Evolutionary conservation across 208 protist species (phyloP).

Genomic region (Zelonia costaricensis): DNA sequence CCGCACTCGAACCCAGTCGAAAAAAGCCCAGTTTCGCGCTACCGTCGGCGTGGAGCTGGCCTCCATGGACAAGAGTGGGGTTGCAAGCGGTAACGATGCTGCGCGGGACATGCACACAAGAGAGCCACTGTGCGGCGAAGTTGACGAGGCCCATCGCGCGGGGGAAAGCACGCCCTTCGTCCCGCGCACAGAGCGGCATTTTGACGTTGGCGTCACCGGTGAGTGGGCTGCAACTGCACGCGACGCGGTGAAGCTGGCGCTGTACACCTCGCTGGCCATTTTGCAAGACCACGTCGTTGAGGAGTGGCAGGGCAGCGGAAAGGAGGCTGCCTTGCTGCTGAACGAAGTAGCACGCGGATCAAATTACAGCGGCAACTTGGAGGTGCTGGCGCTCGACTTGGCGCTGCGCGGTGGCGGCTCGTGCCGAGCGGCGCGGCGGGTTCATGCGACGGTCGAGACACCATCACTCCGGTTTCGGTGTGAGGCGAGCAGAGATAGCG

Average conservation of each 20-base stretch:
- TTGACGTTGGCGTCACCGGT: constrained; percentile 35
- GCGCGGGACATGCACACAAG: too few relatives aligned
- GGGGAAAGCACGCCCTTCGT: too few relatives aligned
- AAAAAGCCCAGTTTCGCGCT: constrained; percentile 6
- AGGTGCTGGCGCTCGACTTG: neutral
- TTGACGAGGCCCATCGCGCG: too few relatives aligned
- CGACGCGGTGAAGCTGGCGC: constrained; percentile 41
- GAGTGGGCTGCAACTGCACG: constrained; percentile 23
- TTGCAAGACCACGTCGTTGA: constrained; percentile 25
- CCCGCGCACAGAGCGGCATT: too few relatives aligned
- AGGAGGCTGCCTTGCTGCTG: constrained; percentile 35
- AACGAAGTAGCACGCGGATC: constrained; percentile 9
- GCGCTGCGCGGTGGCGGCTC: neutral
- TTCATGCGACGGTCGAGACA: too few relatives aligned
- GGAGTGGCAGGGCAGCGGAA: constrained; percentile 26
- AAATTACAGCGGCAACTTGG: constrained; percentile 12
- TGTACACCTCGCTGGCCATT: constrained; percentile 26
- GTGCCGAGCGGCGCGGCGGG: too few relatives aligned
- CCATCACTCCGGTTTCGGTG: too few relatives aligned
- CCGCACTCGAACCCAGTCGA: neutral
- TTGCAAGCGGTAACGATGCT: neutral
- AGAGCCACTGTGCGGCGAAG: too few relatives aligned
- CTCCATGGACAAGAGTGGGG: neutral
- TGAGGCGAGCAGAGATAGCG: too few relatives aligned
- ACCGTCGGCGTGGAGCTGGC: constrained; percentile 6